Evolutionary conservation across 202 grass and related monocot species (phyloP), one percentile per base, ranked within the genome.

Genomic region (Schoenoplectus triqueter): DNA sequence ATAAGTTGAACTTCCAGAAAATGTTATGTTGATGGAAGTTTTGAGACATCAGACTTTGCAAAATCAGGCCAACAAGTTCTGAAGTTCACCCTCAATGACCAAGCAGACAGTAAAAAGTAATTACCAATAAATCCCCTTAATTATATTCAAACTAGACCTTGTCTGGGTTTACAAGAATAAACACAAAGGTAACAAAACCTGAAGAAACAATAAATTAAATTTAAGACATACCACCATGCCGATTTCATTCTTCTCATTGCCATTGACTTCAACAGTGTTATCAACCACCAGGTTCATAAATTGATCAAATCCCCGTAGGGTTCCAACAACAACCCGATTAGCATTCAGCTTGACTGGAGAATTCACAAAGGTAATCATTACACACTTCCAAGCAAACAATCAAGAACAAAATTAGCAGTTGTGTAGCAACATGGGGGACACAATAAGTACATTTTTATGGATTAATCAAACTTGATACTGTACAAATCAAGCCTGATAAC

Each of bases 251-350:
- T 91, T 94, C 4, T 94, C 89, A n/a, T 90, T 94, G 84, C 92
- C 94, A 85, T 91, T 97, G 15, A 90, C 89, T 68, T 97, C 94
- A 57, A 94, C 89, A 6, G 94, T 94, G 83, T 94, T 97, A 68
- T 97, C 92, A 76, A 94, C 4, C 1, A 97, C 94, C 87, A 97
- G 81, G 80, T 97, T 97, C 94, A 97, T 94, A 75, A 97, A 97
- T 69, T 97, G 92, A 84, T 97, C 94, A 80, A 94, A 97, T 74
- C 94, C 94, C 19, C 89, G 89, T 59, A 97, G 89, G 0, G 90
- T 97, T 71, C 92, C 90, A 85, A 92, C 84, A 31, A 97, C 89
- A 76, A 94, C 82, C 13, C 90, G 87, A 63, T 94, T 94, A 19
- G 90, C 94, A 89, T 97, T 97, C 87, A 97, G 86, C 70, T 97